phyloP scores from a whole-genome alignment of 2,329 filamentous ascomycete species.

The Trichoderma asperellum region DNA sequence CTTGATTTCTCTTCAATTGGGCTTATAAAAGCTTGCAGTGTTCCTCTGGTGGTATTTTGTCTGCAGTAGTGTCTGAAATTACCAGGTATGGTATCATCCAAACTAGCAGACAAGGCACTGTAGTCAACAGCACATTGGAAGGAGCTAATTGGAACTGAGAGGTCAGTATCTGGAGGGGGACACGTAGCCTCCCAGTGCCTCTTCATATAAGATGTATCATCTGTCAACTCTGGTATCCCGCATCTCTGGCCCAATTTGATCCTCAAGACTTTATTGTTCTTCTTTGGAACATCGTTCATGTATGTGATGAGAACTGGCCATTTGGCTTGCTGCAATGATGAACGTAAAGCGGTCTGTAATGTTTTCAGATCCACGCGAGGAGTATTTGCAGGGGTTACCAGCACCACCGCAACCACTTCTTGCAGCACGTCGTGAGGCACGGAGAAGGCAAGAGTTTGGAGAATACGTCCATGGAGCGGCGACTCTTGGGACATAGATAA shows the following conservation, averaged over 20 bases:
- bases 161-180: slow-evolving; percentile 51
- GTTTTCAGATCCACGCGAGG: slow-evolving; percentile 52
- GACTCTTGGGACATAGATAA: slow-evolving; percentile 49
- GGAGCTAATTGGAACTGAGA: slow-evolving; percentile 48
- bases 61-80: slow-evolving; percentile 32
- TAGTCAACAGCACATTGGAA: slow-evolving; percentile 42
- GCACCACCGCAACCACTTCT: slow-evolving; percentile 57
- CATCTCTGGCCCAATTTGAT: slow-evolving; percentile 57
- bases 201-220: slow-evolving; percentile 48
- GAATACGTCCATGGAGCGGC: slow-evolving; percentile 51
- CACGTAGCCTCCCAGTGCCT: slow-evolving; percentile 57
- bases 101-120: slow-evolving; percentile 35
- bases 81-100: slow-evolving; percentile 31
- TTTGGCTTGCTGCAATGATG: slow-evolving; percentile 56
- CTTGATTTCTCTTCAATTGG: slow-evolving; percentile 28
- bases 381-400: slow-evolving; percentile 52
- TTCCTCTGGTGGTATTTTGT: slow-evolving; percentile 13
- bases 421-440: slow-evolving; percentile 57
- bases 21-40: slow-evolving; percentile 35
- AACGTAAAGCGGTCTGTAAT: slow-evolving; percentile 52
- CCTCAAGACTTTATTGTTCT: slow-evolving; percentile 61
- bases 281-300: slow-evolving; percentile 59
- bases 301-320: slow-evolving; percentile 57
- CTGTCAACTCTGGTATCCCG: slow-evolving; percentile 48
- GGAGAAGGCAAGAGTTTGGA: slow-evolving; percentile 58